Conservation (phyloP, 352 stramenopile genomes). For the Phytophthora fragariae region DNA sequence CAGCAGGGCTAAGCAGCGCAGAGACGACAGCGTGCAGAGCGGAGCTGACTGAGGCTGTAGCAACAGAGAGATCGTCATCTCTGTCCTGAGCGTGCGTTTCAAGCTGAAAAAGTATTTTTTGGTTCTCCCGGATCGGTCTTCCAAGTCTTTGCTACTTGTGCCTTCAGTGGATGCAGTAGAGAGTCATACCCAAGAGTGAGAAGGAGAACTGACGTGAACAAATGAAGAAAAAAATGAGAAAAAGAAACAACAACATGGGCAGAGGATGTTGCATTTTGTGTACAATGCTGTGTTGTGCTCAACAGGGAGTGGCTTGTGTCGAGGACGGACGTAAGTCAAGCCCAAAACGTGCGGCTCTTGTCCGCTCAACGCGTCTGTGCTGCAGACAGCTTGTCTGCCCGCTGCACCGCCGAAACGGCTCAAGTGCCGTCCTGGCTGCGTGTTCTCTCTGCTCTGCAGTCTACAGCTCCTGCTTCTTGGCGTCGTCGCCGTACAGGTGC, state of each 20-base stretch:
- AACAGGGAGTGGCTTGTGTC: neutral
- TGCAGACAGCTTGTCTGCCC: neutral
- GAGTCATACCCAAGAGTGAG: conserved; percentile 1
- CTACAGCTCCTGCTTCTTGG: conserved; percentile 65
- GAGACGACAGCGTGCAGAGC: neutral
- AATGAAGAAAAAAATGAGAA: conserved; percentile 34
- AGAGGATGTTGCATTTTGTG: neutral
- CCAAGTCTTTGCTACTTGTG: conserved; percentile 13
- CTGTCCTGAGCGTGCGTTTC: neutral
- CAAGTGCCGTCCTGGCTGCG: neutral
- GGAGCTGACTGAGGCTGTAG: conserved; percentile 2
- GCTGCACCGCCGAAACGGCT: neutral
- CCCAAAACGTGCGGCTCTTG: neutral
- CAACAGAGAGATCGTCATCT: neutral
- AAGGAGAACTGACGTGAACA: conserved; percentile 31
- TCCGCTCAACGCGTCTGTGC: neutral
- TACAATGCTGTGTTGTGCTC: neutral
- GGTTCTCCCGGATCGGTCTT: conserved; percentile 10
- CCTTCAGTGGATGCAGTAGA: conserved; percentile 9
- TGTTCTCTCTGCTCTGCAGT: neutral
- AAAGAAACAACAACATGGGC: conserved; percentile 3
- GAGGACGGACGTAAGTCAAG: neutral
- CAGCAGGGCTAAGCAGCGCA: conserved; percentile 59
- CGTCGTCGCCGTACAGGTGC: conserved; percentile 76
- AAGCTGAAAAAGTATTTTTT: conserved; percentile 36